Conservation (phyloP, 2,329 filamentous ascomycete species). For the Xylariaceae sp. region DNA sequence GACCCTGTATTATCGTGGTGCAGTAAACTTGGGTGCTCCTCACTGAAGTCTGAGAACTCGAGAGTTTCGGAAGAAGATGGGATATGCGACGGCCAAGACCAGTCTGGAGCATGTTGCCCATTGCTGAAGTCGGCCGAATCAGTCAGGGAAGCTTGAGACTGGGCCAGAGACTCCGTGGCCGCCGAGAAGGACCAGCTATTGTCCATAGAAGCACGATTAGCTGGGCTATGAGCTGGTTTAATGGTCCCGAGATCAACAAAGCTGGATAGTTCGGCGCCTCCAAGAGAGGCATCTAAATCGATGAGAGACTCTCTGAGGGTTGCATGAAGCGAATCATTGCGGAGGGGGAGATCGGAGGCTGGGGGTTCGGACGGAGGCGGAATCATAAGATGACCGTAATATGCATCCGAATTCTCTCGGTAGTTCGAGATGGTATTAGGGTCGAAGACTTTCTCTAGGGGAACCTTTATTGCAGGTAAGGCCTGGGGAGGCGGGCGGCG, state of each 20-base stretch:
- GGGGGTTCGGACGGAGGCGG: conserved; percentile 30
- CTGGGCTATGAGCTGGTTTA: conserved; percentile 37
- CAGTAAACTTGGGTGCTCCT: conserved; percentile 42
- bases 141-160: conserved; percentile 48
- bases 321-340: conserved; percentile 51
- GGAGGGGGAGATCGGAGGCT: conserved; percentile 54
- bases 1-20: conserved; percentile 53
- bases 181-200: conserved; percentile 46
- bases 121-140: conserved; percentile 54
- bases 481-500: conserved; percentile 56
- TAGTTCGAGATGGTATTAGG: conserved; percentile 62
- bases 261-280: conserved; percentile 51
- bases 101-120: conserved; percentile 51
- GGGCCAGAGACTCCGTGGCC: conserved; percentile 38
- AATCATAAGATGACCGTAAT: conserved; percentile 50
- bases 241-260: conserved; percentile 62
- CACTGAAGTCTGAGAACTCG: conserved; percentile 48
- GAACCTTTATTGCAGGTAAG: conserved; percentile 54
- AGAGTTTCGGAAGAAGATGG: conserved; percentile 51
- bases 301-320: conserved; percentile 60
- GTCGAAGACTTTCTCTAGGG: conserved; percentile 62
- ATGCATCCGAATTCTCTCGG: conserved; percentile 58
- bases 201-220: conserved; percentile 44
- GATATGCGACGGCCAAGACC: conserved; percentile 55
- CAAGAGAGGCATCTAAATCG: conserved; percentile 58